Percentiles rank a stretch among this genome's conserved stretches.
Conservation (phyloP, 148 eudicot genomes). For the Heliosperma pusillum region DNA sequence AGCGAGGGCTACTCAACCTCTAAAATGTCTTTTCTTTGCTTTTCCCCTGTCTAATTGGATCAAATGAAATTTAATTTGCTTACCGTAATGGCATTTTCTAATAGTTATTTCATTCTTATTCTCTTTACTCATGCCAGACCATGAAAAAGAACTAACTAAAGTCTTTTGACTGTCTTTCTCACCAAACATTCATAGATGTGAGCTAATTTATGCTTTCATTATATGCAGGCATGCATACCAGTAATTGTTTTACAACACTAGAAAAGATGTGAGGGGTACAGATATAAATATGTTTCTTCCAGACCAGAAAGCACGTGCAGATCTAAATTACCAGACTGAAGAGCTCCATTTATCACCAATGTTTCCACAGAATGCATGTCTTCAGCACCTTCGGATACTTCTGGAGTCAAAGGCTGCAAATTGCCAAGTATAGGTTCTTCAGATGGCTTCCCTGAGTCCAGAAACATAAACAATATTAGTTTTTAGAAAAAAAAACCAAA, state of each 20-base stretch:
- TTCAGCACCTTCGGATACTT: slow-evolving; percentile 56
- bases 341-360: slow-evolving; percentile 65
- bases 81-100: no score
- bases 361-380: slow-evolving; percentile 68
- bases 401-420: slow-evolving; percentile 70
- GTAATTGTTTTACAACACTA: background rate
- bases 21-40: no score
- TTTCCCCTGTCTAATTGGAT: no score
- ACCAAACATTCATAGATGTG: background rate
- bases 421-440: slow-evolving; percentile 49
- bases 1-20: no score
- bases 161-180: background rate
- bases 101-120: background rate
- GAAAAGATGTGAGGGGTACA: background rate
- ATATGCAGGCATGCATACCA: background rate
- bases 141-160: background rate
- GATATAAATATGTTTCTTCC: background rate
- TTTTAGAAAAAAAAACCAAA: background rate
- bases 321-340: slow-evolving; percentile 46
- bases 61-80: no score
- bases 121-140: background rate
- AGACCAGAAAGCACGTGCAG: background rate
- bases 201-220: background rate
- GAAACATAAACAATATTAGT: slow-evolving; percentile 5
- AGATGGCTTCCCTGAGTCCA: slow-evolving; percentile 38